Evolutionary conservation across 768 basidiomycete species (phyloP).

Genomic region (Auricularia cornea): DNA sequence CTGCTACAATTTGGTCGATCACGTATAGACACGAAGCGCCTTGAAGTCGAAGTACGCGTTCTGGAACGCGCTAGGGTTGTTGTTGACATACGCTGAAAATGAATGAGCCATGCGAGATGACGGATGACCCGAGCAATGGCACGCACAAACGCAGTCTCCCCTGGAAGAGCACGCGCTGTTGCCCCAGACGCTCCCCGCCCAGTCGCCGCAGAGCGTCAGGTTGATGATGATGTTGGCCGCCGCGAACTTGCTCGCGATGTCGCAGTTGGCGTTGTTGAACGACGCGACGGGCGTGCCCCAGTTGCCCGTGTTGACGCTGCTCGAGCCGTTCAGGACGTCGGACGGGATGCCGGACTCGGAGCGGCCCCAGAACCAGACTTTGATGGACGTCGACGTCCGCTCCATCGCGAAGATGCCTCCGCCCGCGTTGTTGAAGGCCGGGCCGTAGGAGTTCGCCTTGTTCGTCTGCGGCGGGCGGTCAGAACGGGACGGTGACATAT

Average conservation of each 20-base stretch:
- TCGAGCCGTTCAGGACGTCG: constrained; percentile 21
- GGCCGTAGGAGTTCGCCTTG: constrained; percentile 44
- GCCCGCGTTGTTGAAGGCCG: constrained; percentile 47
- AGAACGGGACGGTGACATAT: too few relatives aligned
- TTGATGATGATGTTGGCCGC: constrained; percentile 60
- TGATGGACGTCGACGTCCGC: constrained; percentile 48
- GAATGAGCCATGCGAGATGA: background rate
- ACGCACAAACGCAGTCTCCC: constrained; percentile 6
- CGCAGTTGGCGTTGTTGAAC: constrained; percentile 48
- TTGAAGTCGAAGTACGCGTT: constrained; percentile 15
- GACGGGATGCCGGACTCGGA: constrained; percentile 1
- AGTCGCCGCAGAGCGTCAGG: constrained; percentile 58
- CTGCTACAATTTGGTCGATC: too few relatives aligned
- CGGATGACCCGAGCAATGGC: background rate
- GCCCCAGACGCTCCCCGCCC: constrained; percentile 40
- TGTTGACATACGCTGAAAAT: constrained; percentile 13
- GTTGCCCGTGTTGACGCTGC: constrained; percentile 36
- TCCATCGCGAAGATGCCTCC: constrained; percentile 51
- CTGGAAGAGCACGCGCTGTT: constrained; percentile 6
- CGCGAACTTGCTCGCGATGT: constrained; percentile 45
- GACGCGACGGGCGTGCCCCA: constrained; percentile 55
- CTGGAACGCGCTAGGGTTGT: constrained; percentile 12
- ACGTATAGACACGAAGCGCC: constrained; percentile 7
- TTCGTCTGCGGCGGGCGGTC: constrained; percentile 4
- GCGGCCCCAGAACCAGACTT: constrained; percentile 67